Base-by-base conservation (phyloP, 805 yeast species). In the Metschnikowia gruessii region DNA sequence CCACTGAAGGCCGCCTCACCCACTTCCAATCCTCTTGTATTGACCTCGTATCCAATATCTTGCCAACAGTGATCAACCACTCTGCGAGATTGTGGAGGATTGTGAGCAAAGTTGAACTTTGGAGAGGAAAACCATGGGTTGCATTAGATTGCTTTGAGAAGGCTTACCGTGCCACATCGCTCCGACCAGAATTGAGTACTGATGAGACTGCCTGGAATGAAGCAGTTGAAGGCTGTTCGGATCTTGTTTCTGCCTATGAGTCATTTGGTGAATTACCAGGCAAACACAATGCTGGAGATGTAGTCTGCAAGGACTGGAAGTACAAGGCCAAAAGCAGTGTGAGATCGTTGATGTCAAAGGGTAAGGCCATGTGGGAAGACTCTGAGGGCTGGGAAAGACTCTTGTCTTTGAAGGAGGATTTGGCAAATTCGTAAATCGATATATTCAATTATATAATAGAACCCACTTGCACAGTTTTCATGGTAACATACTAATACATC, bases 291-390 rank as follows among this genome's bases (percentile, higher is more conserved):
- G 90, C 88, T 2, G 95, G 84, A 17, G 88, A 86, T 61, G 54
- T 84, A n/a, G 95, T 91, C 9, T 90, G 97, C 63, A 81, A 83
- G 59, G 96, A 90, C 61, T 91, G 97, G 97, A 85, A 81, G 60
- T 87, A 84, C 67, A 89, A 89, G 62, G 83, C 95, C 1, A 76
- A 83, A 51, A 76, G 86, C 13, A 72, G 87, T 1, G 76, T 90
- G 17, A 76, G 95, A 58, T 77, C 87, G 1, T 70, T 90, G 53
- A 76, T 87, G 79, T 82, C 92, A 15, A 85, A 83, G 60, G 96
- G 96, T 8, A 84, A 79, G 57, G 69, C 73, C 19, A 76, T 76
- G 52, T 90, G 96, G 96, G 91, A 86, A 55, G 89, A 79, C 51
- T 73, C 85, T 2, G 83, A 78, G 30, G 94, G 89, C 1, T 90